Conservation (phyloP, 1,139 yeast species). For the Arxiozyma bovina region DNA sequence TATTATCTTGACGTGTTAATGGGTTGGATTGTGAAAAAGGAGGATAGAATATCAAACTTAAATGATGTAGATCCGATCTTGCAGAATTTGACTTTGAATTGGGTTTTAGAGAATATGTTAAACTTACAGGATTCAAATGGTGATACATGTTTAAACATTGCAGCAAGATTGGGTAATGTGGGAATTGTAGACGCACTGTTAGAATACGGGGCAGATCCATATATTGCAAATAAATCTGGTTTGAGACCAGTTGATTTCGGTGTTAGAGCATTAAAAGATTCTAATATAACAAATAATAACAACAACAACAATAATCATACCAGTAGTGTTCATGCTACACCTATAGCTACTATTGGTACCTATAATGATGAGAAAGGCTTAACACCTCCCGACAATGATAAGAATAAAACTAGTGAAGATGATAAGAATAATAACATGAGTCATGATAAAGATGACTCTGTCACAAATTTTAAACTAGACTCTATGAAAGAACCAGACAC, state of each 20-base stretch:
- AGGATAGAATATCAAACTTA: constrained; percentile 1
- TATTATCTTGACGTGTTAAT: constrained; percentile 70
- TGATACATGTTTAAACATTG: constrained; percentile 81
- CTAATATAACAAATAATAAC: neutral
- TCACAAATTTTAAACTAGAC: constrained; percentile 1
- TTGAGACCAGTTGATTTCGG: constrained; percentile 83
- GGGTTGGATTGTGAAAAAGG: constrained; percentile 63
- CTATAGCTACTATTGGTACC: neutral
- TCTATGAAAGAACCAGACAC: constrained; percentile 19
- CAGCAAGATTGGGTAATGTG: constrained; percentile 78
- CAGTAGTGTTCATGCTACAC: neutral
- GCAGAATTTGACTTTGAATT: constrained; percentile 42
- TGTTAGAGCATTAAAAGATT: constrained; percentile 17
- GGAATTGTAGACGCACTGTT: constrained; percentile 73
- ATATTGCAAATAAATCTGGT: constrained; percentile 73
- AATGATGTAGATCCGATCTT: constrained; percentile 35
- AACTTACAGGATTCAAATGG: constrained; percentile 79
- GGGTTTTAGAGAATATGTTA: constrained; percentile 56
- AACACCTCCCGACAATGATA: neutral
- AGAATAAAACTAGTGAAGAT: neutral
- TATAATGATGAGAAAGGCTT: neutral
- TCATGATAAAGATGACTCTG: neutral
- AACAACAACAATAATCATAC: neutral
- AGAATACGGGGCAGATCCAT: constrained; percentile 80
- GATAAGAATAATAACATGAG: neutral